Percentiles rank a stretch among this genome's conserved stretches.
Conservation (phyloP, 1,284 basidiomycete species). For the Puccinia horiana region DNA sequence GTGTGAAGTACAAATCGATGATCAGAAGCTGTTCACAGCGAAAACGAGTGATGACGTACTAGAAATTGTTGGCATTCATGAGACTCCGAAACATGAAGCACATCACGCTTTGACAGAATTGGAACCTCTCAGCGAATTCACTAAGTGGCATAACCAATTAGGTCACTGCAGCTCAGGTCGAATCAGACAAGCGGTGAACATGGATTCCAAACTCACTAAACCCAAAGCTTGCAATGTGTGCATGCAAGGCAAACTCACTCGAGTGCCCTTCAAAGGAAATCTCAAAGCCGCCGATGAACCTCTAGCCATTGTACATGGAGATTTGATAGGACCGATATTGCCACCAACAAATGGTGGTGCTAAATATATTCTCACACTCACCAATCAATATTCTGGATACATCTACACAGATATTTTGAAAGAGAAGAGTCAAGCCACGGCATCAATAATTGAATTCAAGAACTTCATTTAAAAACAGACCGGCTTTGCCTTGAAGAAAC, state of each 20-base stretch:
- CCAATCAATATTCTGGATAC: neutral
- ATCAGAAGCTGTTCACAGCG: neutral
- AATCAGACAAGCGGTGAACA: neutral
- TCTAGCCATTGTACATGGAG: too few relatives aligned
- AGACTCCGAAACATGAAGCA: too few relatives aligned
- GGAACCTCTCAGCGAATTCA: neutral
- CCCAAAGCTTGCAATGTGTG: neutral
- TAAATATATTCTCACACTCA: too few relatives aligned
- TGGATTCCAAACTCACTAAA: neutral
- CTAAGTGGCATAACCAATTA: neutral
- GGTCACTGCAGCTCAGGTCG: neutral
- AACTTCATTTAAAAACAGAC: neutral
- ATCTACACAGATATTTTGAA: neutral
- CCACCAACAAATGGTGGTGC: too few relatives aligned
- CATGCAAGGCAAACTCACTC: neutral
- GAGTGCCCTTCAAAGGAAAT: neutral
- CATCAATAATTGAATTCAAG: neutral
- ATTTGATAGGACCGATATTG: too few relatives aligned
- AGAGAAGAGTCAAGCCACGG: neutral
- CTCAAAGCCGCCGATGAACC: neutral
- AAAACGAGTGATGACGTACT: neutral
- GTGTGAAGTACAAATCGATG: neutral
- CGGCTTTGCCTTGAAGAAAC: neutral
- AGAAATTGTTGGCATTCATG: neutral
- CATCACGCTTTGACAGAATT: neutral